Percentiles rank a stretch among this genome's conserved stretches.
phyloP scores from a whole-genome alignment of 495 filamentous ascomycete genomes.

The Penicillium arizonense region DNA sequence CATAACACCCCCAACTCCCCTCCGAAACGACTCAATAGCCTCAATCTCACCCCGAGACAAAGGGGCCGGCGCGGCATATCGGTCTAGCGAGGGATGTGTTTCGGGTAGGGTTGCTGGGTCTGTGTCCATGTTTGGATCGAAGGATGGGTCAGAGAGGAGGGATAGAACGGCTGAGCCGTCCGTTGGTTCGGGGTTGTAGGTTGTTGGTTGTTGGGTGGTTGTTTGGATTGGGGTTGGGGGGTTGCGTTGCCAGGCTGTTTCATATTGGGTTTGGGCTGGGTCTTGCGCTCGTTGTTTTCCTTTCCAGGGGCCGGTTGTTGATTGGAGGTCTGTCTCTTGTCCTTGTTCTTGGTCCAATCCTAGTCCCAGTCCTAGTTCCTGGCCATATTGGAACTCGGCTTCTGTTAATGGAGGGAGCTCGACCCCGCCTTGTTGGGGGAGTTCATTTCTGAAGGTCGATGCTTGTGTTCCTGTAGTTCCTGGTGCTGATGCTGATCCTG shows the following conservation, averaged over 20 bases:
- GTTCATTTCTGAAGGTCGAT: slow-evolving; percentile 19
- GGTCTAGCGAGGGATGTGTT: slow-evolving; percentile 19
- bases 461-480: not conserved
- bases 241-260: slow-evolving; percentile 19
- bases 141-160: slow-evolving; percentile 52
- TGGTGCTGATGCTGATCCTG: not conserved
- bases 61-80: slow-evolving; percentile 20
- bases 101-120: slow-evolving; percentile 27
- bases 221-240: no score
- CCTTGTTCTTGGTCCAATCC: not conserved
- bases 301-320: slow-evolving; percentile 25
- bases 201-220: not conserved
- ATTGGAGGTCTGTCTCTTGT: slow-evolving; percentile 2
- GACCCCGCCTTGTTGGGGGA: slow-evolving; percentile 14
- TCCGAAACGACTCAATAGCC: slow-evolving; percentile 39
- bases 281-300: slow-evolving; percentile 22
- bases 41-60: slow-evolving; percentile 27
- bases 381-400: slow-evolving; percentile 30
- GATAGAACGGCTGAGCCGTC: slow-evolving; percentile 46
- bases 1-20: slow-evolving; percentile 2
- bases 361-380: not conserved
- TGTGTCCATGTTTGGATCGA: slow-evolving; percentile 47
- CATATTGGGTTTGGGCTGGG: slow-evolving; percentile 15
- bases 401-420: slow-evolving; percentile 25
- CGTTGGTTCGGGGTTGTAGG: slow-evolving; percentile 1